Conservation (phyloP, 371 early-diverging fungal genomes). For the Dipsacomyces acuminosporus region DNA sequence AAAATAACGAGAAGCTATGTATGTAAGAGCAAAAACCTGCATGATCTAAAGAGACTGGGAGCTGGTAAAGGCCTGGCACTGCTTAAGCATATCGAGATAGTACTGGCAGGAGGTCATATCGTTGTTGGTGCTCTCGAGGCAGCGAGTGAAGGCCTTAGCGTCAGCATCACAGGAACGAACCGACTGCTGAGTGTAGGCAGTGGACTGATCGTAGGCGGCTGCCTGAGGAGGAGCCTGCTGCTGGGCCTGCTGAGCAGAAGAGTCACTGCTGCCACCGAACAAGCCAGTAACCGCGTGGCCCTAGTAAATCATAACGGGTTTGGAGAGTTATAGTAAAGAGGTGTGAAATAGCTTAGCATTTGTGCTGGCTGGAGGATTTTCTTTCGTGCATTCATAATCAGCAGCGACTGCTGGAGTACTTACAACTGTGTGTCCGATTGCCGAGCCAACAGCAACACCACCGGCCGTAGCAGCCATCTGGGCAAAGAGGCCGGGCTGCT, state of each 20-base stretch:
- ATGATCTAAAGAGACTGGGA: slow-evolving; percentile 18
- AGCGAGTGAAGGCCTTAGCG: slow-evolving; percentile 78
- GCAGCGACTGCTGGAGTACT: slow-evolving; percentile 27
- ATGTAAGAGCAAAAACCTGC: background rate
- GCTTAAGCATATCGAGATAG: slow-evolving; percentile 83
- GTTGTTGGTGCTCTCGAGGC: slow-evolving; percentile 74
- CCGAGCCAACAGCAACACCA: slow-evolving; percentile 87
- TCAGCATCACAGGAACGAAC: slow-evolving; percentile 69
- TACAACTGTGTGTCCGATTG: slow-evolving; percentile 72
- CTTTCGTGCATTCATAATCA: too few relatives aligned
- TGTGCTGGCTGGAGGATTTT: too few relatives aligned
- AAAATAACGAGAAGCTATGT: background rate
- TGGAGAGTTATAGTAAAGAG: too few relatives aligned
- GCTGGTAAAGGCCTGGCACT: slow-evolving; percentile 69
- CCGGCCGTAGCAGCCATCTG: slow-evolving; percentile 91
- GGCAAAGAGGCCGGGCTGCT: slow-evolving; percentile 70
- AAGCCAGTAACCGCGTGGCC: slow-evolving; percentile 66
- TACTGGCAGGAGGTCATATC: slow-evolving; percentile 77
- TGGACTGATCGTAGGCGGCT: slow-evolving; percentile 24
- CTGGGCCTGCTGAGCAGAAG: slow-evolving; percentile 43
- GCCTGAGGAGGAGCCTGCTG: slow-evolving; percentile 51
- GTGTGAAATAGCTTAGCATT: too few relatives aligned
- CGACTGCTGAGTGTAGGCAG: slow-evolving; percentile 14
- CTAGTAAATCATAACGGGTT: slow-evolving; percentile 46
- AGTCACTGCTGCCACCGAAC: slow-evolving; percentile 58